A percentile compares a stretch with the other conserved stretches of the same genome.
phyloP scores from a whole-genome alignment of 2,329 filamentous ascomycete species.

The Colletotrichum somersetense region DNA sequence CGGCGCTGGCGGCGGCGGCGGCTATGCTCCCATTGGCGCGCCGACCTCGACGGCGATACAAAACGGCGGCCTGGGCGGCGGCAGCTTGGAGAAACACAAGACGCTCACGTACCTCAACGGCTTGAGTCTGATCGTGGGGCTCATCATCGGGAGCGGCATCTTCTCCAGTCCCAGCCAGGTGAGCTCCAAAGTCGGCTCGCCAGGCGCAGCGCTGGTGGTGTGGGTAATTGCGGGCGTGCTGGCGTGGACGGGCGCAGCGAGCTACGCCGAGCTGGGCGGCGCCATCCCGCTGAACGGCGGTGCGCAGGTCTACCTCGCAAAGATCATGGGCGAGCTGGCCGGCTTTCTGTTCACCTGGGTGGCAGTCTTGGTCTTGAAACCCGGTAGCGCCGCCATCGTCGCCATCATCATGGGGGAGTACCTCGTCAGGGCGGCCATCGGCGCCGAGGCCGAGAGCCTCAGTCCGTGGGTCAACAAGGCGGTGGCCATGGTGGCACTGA shows the following conservation, averaged over 20 bases:
- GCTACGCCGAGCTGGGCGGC: conserved; percentile 94
- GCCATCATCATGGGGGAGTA: conserved; percentile 99
- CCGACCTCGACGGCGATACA: conserved; percentile 58
- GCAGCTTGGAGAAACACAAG: conserved; percentile 94
- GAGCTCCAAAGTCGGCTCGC: conserved; percentile 90
- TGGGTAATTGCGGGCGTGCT: conserved; percentile 93
- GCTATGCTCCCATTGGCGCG: conserved; percentile 89
- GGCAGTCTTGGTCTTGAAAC: conserved; percentile 92
- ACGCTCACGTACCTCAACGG: conserved; percentile 96
- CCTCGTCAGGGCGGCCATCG: conserved; percentile 87
- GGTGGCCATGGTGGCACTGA: conserved; percentile 82
- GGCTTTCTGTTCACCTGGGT: conserved; percentile 98
- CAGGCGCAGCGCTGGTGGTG: conserved; percentile 89
- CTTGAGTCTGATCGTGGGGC: conserved; percentile 86
- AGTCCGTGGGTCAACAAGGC: conserved; percentile 92
- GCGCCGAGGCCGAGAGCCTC: conserved; percentile 84
- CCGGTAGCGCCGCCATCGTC: conserved; percentile 92
- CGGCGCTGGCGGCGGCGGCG: conserved; percentile 72
- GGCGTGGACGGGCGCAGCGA: conserved; percentile 95
- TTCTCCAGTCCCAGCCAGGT: conserved; percentile 96
- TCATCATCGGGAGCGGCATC: conserved; percentile 97
- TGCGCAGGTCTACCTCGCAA: conserved; percentile 91
- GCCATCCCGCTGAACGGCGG: conserved; percentile 97
- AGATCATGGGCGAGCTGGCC: conserved; percentile 93
- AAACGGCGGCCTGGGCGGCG: conserved; percentile 73